Evolutionary conservation across 148 eudicot species (phyloP), one percentile per base, ranked within the genome.

Genomic region (Chenopodium quinoa): DNA sequence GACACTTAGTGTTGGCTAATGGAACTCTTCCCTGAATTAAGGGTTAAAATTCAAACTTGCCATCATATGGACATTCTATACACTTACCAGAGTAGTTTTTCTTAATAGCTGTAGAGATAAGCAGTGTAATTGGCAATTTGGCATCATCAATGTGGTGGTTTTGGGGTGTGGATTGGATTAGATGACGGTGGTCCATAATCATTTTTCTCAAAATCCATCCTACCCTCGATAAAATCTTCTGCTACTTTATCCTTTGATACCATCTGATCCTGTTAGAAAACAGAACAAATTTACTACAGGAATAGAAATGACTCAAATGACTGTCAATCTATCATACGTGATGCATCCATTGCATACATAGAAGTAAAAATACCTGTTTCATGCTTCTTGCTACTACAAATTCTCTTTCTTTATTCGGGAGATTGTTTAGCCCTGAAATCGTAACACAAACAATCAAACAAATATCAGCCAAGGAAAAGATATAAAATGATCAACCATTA

Each of bases 111-210:
- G 44, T 76, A 50, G 46, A 56, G 54, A 65, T 8, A 75, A 66
- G 54, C 54, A 27, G 75, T 50, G 34, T 63, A 72, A 37, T 50
- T 37, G 81, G 54, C n/a, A 78, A 72, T 27, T 50, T 37, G 81
- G 54, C n/a, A 78, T 82, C 82, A 85, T 14, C 25, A 46, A 73
- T 63, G 82, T 34, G 89, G 91, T 71, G 87, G 89, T 76, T 52
- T 83, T 32, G 92, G 92, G 54, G 91, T 88, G 77, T 90, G 92
- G 50, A 62, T 75, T 25, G 86, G 89, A 78, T 90, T 90, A 11
- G 92, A 81, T 47, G 87, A 84, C 0, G 92, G 80, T 12, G 86
- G 85, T 69, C 85, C 81, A 84, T 90, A 90, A 60, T 90, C 92
- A 40, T 88, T 85, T 37, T 44, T 82, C 81, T 88, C 87, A 29